Evolutionary conservation across 2,329 filamentous ascomycete genomes (phyloP).

Genomic region (Sordariomycetes sp.): DNA sequence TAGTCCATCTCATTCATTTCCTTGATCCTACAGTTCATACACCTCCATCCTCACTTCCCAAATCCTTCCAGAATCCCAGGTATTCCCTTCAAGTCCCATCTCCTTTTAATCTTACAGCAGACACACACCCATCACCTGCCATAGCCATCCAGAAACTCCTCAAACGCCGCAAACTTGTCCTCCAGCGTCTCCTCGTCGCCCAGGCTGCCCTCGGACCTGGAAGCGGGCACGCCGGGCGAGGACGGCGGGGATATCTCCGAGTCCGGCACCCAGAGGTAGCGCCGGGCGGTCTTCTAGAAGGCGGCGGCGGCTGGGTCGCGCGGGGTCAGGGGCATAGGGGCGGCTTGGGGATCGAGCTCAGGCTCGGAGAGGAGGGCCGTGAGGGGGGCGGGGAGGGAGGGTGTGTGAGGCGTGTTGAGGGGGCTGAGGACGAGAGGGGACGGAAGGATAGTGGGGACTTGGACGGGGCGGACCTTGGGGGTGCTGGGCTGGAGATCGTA

Average conservation of each 20-base stretch:
- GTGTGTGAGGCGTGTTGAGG: background rate
- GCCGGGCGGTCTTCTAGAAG: slow-evolving; percentile 10
- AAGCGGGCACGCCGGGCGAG: background rate
- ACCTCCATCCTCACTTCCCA: background rate
- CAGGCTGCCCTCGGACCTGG: background rate
- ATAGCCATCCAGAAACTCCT: slow-evolving; percentile 9
- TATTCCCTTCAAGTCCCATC: no score
- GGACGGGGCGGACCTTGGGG: background rate
- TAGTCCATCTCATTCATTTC: background rate
- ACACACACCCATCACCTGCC: background rate
- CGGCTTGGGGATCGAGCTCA: background rate
- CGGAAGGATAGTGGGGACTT: background rate
- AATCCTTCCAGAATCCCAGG: slow-evolving; percentile 7
- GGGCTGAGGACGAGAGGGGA: background rate
- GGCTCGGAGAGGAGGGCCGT: background rate
- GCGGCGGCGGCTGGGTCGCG: background rate
- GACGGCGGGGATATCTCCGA: slow-evolving; percentile 1
- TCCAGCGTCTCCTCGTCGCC: slow-evolving; percentile 3
- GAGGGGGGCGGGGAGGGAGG: background rate
- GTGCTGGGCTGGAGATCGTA: background rate
- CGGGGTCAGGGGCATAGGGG: background rate
- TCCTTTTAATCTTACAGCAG: no score
- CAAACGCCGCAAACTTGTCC: slow-evolving; percentile 8
- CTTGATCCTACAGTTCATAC: background rate
- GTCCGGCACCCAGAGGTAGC: slow-evolving; percentile 6